Conservation (phyloP, 192 early-diverging fungal genomes). For the Endogone sp. region DNA sequence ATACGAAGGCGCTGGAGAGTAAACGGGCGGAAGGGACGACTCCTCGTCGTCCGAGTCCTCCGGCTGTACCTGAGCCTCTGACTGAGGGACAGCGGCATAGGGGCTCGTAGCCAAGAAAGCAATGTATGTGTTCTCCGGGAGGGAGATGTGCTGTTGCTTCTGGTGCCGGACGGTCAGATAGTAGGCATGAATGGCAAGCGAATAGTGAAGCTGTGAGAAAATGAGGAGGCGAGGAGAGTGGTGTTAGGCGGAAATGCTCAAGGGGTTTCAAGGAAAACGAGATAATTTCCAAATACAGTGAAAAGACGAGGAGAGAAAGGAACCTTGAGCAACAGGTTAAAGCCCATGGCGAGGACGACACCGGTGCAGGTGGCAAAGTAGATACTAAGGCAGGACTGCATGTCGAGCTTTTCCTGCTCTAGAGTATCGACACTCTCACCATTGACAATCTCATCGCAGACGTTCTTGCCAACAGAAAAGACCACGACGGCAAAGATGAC, state of each 20-base stretch:
- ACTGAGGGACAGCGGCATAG: not conserved
- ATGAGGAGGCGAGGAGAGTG: not conserved
- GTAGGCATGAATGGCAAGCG: not conserved
- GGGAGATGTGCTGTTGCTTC: not conserved
- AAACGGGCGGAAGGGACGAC: not conserved
- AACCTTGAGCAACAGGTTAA: too few species aligned
- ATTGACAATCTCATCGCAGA: conserved; percentile 2
- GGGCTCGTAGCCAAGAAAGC: not conserved
- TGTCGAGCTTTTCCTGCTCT: too few species aligned
- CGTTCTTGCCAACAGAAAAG: conserved; percentile 15
- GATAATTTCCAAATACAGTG: too few species aligned
- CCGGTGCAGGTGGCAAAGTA: too few species aligned
- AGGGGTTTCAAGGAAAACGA: too few species aligned
- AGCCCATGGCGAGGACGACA: too few species aligned
- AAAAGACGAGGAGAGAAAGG: too few species aligned
- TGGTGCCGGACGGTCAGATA: not conserved
- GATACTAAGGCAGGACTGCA: too few species aligned
- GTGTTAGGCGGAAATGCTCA: too few species aligned
- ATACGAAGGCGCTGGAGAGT: not conserved
- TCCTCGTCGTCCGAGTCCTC: not conserved
- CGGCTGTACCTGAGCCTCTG: not conserved
- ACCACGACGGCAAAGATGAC: conserved; percentile 15
- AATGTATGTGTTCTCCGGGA: not conserved
- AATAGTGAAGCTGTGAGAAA: not conserved
- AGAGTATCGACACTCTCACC: too few species aligned